Percentiles rank a stretch among this genome's conserved stretches.
Conservation (phyloP, 1,284 basidiomycete genomes). For the Rhodofomes roseus region DNA sequence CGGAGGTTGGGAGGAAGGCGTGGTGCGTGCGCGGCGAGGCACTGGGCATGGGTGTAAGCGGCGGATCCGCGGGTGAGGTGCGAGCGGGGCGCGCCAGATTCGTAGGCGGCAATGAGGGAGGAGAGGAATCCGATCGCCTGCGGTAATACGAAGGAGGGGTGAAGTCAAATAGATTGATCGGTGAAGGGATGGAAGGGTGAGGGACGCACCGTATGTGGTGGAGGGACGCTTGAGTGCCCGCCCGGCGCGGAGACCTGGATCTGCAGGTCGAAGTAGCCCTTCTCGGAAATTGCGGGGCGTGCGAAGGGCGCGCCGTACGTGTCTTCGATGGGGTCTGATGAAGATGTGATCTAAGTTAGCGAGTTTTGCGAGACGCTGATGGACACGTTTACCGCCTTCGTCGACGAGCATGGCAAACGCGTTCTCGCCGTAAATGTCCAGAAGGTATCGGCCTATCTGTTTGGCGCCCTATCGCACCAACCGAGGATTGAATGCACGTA, state of each 20-base stretch:
- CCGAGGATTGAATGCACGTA: background rate
- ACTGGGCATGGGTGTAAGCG: slow-evolving; percentile 34
- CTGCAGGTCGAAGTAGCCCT: slow-evolving; percentile 57
- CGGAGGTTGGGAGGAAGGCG: slow-evolving; percentile 16
- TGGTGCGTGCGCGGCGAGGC: slow-evolving; percentile 22
- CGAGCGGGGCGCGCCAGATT: slow-evolving; percentile 40
- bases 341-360: background rate
- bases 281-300: slow-evolving; percentile 54
- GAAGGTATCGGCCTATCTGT: slow-evolving; percentile 41
- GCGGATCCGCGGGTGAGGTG: slow-evolving; percentile 38
- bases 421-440: slow-evolving; percentile 46
- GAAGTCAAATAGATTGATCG: background rate
- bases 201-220: slow-evolving; percentile 43
- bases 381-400: slow-evolving; percentile 36
- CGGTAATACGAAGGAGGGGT: background rate
- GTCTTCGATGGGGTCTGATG: slow-evolving; percentile 29
- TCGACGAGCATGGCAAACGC: slow-evolving; percentile 53
- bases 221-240: slow-evolving; percentile 65
- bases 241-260: slow-evolving; percentile 49
- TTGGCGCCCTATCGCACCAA: slow-evolving; percentile 37
- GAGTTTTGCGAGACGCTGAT: background rate
- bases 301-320: slow-evolving; percentile 36
- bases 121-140: slow-evolving; percentile 56
- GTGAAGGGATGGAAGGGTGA: background rate
- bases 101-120: slow-evolving; percentile 34